Percentiles rank a stretch among this genome's conserved stretches.
Evolutionary conservation across 2,329 filamentous ascomycete genomes (phyloP).

Genomic region (Sporothrix luriei): DNA sequence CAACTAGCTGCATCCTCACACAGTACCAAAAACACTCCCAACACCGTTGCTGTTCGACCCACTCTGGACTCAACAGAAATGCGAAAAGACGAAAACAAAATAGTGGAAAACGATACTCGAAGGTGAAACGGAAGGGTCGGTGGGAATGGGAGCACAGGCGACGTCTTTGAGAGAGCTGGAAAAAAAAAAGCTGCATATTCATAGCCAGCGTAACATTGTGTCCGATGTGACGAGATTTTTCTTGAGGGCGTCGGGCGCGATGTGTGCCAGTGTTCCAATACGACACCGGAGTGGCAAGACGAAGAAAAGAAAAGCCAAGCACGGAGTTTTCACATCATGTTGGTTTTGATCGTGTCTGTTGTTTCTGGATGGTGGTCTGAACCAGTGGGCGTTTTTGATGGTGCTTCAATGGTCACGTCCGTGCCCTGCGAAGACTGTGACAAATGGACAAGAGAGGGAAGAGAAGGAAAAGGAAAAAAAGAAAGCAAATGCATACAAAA

Average conservation of each 20-base stretch:
- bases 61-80: neutral
- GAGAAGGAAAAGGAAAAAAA: neutral
- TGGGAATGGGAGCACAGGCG: neutral
- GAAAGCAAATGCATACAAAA: neutral
- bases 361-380: neutral
- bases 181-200: neutral
- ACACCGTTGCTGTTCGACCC: slow-evolving; percentile 18
- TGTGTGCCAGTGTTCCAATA: neutral
- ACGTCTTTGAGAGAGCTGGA: neutral
- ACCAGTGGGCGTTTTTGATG: neutral
- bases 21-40: neutral
- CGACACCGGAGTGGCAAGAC: slow-evolving; percentile 9
- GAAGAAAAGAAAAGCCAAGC: neutral
- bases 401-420: neutral
- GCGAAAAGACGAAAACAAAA: neutral
- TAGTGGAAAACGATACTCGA: slow-evolving; percentile 1
- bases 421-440: neutral
- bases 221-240: neutral
- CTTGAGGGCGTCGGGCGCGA: no score
- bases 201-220: slow-evolving; percentile 12
- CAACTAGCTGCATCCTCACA: neutral
- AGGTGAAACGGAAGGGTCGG: neutral
- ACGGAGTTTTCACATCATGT: neutral
- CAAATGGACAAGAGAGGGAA: no score
- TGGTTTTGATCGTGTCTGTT: neutral